Percentiles rank a stretch among this genome's conserved stretches.
phyloP scores from a whole-genome alignment of 768 basidiomycete genomes.

The Podaxis carcinomalis region DNA sequence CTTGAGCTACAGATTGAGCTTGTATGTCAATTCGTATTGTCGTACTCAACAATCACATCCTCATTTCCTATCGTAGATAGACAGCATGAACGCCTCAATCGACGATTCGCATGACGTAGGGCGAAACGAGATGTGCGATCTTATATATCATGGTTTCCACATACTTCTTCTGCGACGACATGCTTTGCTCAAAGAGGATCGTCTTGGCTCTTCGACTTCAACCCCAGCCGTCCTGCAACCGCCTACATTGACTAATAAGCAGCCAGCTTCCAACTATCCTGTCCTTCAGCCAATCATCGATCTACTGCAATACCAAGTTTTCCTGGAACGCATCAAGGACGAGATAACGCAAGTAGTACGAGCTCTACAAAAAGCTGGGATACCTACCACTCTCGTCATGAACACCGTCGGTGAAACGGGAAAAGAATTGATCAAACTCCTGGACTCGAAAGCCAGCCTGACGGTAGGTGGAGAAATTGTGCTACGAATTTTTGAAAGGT shows the following conservation, averaged over 20 bases:
- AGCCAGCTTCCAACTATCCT: constrained; percentile 15
- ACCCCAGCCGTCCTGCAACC: background rate
- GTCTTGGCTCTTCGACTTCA: constrained; percentile 26
- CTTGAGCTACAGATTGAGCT: constrained; percentile 71
- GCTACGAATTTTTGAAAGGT: constrained; percentile 69
- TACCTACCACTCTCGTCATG: constrained; percentile 54
- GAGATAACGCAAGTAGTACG: constrained; percentile 50
- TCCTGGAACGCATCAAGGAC: constrained; percentile 56
- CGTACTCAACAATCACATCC: background rate
- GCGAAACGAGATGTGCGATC: constrained; percentile 43
- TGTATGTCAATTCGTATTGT: constrained; percentile 35
- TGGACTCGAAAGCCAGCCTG: constrained; percentile 31
- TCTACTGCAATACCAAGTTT: constrained; percentile 73
- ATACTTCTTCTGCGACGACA: constrained; percentile 65
- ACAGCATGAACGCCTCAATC: background rate
- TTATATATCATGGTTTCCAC: constrained; percentile 63
- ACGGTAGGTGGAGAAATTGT: constrained; percentile 68
- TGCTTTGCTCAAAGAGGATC: constrained; percentile 37
- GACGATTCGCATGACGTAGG: background rate
- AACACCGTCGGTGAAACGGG: constrained; percentile 68
- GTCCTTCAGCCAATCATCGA: constrained; percentile 76
- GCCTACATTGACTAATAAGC: background rate
- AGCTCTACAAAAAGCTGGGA: constrained; percentile 49
- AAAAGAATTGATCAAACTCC: constrained; percentile 46
- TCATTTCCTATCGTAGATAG: background rate